A percentile compares a stretch with the other conserved stretches of the same genome.
These are phyloP conservation scores for Phytophthora tentaculata DNA, from an alignment of 352 stramenopile genomes.

Conservation along the genomic window DNA sequence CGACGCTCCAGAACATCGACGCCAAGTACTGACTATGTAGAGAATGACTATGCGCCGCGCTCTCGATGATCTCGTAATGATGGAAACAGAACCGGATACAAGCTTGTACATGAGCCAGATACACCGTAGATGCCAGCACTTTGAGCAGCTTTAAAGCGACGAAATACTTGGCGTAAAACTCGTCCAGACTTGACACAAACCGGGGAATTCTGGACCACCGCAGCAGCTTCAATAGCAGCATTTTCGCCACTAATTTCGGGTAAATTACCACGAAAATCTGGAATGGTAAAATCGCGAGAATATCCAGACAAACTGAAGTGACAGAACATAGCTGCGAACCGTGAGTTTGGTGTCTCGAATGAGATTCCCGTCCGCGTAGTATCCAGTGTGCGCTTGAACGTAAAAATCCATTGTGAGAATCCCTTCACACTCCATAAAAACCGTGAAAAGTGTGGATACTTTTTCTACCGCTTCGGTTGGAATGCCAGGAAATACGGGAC, in stretches of 20 bases:
- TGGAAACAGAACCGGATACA: slow-evolving; percentile 62
- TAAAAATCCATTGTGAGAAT: slow-evolving; percentile 63
- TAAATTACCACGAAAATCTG: slow-evolving; percentile 10
- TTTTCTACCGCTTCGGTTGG: slow-evolving; percentile 20
- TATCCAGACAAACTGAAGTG: slow-evolving; percentile 54
- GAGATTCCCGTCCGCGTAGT: slow-evolving; percentile 66
- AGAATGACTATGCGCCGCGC: slow-evolving; percentile 1
- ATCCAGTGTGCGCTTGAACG: slow-evolving; percentile 65
- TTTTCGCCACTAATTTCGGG: slow-evolving; percentile 29
- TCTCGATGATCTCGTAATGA: slow-evolving; percentile 5
- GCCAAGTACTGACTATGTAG: slow-evolving; percentile 47
- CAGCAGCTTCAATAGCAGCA: slow-evolving; percentile 51
- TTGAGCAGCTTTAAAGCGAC: slow-evolving; percentile 52
- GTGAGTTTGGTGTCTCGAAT: slow-evolving; percentile 53
- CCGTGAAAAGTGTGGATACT: slow-evolving; percentile 34
- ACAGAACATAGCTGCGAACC: slow-evolving; percentile 52
- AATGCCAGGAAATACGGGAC: slow-evolving; percentile 68
- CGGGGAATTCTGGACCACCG: slow-evolving; percentile 45
- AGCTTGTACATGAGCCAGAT: slow-evolving; percentile 62
- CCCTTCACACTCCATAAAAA: slow-evolving; percentile 42
- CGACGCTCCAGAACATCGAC: slow-evolving; percentile 72
- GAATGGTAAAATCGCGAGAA: slow-evolving; percentile 49
- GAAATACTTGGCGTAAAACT: slow-evolving; percentile 70
- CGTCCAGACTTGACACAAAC: slow-evolving; percentile 61
- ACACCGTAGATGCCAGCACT: slow-evolving; percentile 52